Evolutionary conservation across 345 rosid species (phyloP).

Genomic region (Arabis hirsuta): DNA sequence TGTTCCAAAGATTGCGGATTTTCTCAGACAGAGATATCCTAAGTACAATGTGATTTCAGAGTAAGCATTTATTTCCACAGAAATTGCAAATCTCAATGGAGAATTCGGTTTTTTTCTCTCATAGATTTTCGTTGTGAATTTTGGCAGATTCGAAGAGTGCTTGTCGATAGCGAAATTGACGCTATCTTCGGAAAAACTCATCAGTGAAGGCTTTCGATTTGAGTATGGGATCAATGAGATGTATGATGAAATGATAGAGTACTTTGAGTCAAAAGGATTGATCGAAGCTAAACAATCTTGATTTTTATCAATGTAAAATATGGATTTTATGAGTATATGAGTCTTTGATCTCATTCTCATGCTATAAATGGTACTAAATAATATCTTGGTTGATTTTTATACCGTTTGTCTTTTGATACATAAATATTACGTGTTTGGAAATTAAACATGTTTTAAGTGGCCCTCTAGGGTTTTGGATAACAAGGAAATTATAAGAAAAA

Average conservation of each 20-base stretch:
- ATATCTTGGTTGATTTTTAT: slow-evolving; percentile 1
- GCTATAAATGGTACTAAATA: slow-evolving; percentile 16
- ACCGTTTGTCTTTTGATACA: background rate
- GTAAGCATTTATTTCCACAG: slow-evolving; percentile 49
- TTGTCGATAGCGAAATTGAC: slow-evolving; percentile 62
- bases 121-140: background rate
- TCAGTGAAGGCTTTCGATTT: slow-evolving; percentile 69
- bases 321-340: slow-evolving; percentile 16
- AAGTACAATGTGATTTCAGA: slow-evolving; percentile 64
- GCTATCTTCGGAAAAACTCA: slow-evolving; percentile 72
- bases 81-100: background rate
- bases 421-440: background rate
- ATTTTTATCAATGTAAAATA: background rate
- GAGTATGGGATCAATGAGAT: slow-evolving; percentile 72
- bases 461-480: too few relatives aligned
- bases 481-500: too few relatives aligned
- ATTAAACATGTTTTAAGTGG: too few relatives aligned
- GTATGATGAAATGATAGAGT: slow-evolving; percentile 71
- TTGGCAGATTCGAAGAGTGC: slow-evolving; percentile 68
- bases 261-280: slow-evolving; percentile 56
- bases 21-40: slow-evolving; percentile 70
- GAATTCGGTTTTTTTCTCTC: background rate
- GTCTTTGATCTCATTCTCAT: slow-evolving; percentile 27
- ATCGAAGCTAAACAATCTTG: slow-evolving; percentile 39
- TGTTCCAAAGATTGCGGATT: slow-evolving; percentile 63